phyloP scores from a whole-genome alignment of 345 rosid species.

The Excoecaria cochinchinensis region DNA sequence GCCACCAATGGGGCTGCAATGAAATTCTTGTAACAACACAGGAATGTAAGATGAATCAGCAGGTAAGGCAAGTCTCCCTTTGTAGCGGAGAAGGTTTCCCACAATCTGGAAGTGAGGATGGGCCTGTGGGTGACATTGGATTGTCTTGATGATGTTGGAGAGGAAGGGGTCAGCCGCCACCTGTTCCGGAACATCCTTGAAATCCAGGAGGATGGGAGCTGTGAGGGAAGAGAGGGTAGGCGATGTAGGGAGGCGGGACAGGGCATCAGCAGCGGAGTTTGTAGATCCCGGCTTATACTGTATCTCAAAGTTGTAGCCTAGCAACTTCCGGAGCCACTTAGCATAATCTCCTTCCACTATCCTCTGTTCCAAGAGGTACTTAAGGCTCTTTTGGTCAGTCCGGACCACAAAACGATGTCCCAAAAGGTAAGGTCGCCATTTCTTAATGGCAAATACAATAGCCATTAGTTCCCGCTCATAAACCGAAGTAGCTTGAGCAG shows the following conservation, averaged over 20 bases:
- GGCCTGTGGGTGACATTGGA: no score
- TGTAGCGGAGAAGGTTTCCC: background rate
- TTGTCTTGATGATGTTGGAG: no score
- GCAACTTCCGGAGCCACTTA: background rate
- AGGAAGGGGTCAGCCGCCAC: background rate
- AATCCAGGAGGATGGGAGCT: no score
- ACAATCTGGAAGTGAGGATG: no score
- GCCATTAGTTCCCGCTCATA: background rate
- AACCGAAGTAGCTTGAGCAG: background rate
- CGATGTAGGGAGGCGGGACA: background rate
- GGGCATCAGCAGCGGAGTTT: background rate
- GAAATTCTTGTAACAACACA: background rate
- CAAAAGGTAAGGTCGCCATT: background rate
- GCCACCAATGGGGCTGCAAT: background rate
- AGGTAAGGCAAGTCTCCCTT: background rate
- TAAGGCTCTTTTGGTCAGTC: background rate
- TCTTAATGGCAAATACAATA: background rate
- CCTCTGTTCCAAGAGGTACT: background rate
- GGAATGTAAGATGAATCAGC: background rate
- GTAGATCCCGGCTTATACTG: background rate
- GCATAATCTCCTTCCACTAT: background rate
- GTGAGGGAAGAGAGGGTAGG: background rate
- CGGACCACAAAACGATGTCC: background rate
- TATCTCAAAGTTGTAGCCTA: background rate
- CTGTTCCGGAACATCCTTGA: background rate